Percentiles rank a stretch among this genome's conserved stretches.
Conservation (phyloP, 2,329 filamentous ascomycete genomes). For the Claviceps sp. region DNA sequence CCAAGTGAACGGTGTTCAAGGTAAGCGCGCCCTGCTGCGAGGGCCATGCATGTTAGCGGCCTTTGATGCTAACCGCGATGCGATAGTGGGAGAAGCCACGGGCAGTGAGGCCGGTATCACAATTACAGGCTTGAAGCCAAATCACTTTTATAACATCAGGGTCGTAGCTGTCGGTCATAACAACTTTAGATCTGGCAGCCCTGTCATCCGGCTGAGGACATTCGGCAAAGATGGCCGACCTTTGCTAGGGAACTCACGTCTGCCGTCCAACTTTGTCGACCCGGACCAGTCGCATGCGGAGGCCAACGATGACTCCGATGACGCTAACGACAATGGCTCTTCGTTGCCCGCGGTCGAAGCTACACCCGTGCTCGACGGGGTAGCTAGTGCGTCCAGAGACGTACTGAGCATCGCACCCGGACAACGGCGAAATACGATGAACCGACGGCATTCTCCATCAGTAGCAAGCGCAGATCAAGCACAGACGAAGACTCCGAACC, state of each 20-base stretch:
- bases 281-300: constrained; percentile 33
- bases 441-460: constrained; percentile 63
- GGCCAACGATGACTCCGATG: constrained; percentile 30
- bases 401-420: constrained; percentile 30
- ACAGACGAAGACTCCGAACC: constrained; percentile 28
- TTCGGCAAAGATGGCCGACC: constrained; percentile 51
- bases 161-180: constrained; percentile 84
- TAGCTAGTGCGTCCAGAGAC: constrained; percentile 52
- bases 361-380: constrained; percentile 46
- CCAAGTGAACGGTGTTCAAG: constrained; percentile 84
- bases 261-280: constrained; percentile 42
- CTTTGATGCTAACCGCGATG: not conserved
- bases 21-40: constrained; percentile 33
- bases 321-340: constrained; percentile 31
- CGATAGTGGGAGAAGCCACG: constrained; percentile 65
- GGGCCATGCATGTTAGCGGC: not conserved
- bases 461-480: constrained; percentile 41
- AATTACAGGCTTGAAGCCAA: constrained; percentile 74
- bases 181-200: constrained; percentile 84
- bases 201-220: constrained; percentile 73
- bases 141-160: constrained; percentile 84
- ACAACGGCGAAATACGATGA: constrained; percentile 42
- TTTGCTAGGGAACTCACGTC: constrained; percentile 40
- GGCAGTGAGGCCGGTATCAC: constrained; percentile 50
- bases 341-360: constrained; percentile 48